phyloP scores from a whole-genome alignment of 1,284 basidiomycete genomes.

The Pyrrhoderma noxium region DNA sequence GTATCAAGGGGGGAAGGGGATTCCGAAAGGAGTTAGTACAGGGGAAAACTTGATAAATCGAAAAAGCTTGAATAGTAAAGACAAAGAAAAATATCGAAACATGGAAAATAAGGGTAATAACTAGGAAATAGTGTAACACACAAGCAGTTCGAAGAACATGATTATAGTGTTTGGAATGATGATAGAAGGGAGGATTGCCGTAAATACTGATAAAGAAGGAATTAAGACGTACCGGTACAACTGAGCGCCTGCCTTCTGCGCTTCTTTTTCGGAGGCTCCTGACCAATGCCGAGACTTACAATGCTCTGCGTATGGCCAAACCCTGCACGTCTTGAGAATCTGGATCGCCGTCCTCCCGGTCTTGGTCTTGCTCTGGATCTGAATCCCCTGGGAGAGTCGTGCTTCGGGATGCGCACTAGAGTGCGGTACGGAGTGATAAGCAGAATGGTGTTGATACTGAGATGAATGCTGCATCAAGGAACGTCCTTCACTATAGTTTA shows the following conservation, averaged over 20 bases:
- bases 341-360: not conserved
- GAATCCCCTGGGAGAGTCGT: conserved; percentile 3
- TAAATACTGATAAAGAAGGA: not conserved
- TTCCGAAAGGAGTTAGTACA: not conserved
- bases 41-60: too few species aligned
- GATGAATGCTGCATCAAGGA: not conserved
- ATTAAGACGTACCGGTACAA: conserved; percentile 55
- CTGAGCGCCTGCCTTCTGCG: conserved; percentile 66
- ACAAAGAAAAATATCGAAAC: too few species aligned
- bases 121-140: too few species aligned
- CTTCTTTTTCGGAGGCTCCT: conserved; percentile 62
- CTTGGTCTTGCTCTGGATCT: conserved; percentile 5
- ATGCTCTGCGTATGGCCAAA: not conserved
- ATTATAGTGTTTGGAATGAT: not conserved
- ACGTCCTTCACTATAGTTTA: conserved; percentile 1
- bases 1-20: conserved; percentile 4
- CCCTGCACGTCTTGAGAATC: not conserved
- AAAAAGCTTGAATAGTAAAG: too few species aligned
- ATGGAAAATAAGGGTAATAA: too few species aligned
- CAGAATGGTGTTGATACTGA: not conserved
- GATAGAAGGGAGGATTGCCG: too few species aligned
- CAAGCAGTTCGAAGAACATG: conserved; percentile 1
- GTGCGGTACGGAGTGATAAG: not conserved
- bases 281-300: conserved; percentile 34
- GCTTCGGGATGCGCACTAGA: conserved; percentile 1